Evolutionary conservation across 2,329 filamentous ascomycete genomes (phyloP), one percentile per base, ranked within the genome.

Genomic region (Apiospora rasikravindrae): DNA sequence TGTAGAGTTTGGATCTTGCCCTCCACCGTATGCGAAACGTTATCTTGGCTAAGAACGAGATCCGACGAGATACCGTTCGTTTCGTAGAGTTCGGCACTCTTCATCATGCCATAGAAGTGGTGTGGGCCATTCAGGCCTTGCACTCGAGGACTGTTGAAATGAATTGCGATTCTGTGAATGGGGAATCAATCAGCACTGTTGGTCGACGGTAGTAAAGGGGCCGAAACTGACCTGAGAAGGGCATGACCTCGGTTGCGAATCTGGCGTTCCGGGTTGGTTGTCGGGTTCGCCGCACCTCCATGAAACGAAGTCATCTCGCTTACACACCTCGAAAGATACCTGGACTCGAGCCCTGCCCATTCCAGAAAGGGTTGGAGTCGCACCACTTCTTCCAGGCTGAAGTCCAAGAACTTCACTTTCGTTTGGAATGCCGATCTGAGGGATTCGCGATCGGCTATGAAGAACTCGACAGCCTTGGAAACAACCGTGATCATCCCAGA

Each of bases 371-470:
- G 77, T 3, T 70, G 71, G 0, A 85, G 71, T 0, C 70, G 72
- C 1, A 72, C 73, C 4, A 82, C 75, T 0, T 85, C 80, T 8
- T 82, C 76, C 1, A 83, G 67, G 0, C 66, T 74, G 69, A 83
- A 84, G 71, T 84, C 82, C 0, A 85, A 74, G 2, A 81, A 71
- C 67, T 80, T 82, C 4, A 79, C 77, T 14, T 72, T 76, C 6
- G 69, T 26, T 0, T 68, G 26, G 67, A 85, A 85, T 0, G 73
- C 69, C 3, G 77, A 73, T 0, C 66, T 69, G 1, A 83, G 69
- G 0, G 51, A 24, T 10, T 82, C 77, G 33, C 80, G 79, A 68
- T 85, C 83, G 1, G 77, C 70, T 1, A 85, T 78, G 14, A 77
- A 78, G 68, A 85, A 85, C 2, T 77, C 71, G 0, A 66, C 71